Base-by-base conservation (phyloP, 139 green algal genomes). In the Chlamydomonas eustigma region DNA sequence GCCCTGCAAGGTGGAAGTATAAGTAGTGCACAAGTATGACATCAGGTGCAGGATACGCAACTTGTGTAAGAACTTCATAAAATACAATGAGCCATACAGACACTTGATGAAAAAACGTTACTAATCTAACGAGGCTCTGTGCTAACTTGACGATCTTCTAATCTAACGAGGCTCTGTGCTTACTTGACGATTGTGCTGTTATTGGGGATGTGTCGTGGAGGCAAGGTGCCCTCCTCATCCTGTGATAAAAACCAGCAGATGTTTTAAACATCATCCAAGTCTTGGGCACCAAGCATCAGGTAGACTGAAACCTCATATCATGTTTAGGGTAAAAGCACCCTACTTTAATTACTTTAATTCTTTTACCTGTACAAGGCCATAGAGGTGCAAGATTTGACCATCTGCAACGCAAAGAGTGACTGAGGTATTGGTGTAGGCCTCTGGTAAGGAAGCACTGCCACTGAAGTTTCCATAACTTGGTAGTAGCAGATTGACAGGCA, bases 401-500 rank as follows among this genome's bases (percentile, higher is more conserved):
- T 80, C 79, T 22, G 74, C 76, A 0, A 88, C 72, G 74, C 83
- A 88, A 2, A 78, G 51, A 6, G 12, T 64, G 0, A 32, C 66
- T 2, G 31, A 67, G 1, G 70, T 50, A 2, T 35, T 3, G 4
- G 30, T 12, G 0, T 28, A 24, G 0, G 79, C 79, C 4, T 34
- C 18, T 0, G 64, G 39, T 4, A 88, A 12, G 3, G 22, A 0
- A 35, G 85, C 1, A 1, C 33, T 35, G 32, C 74, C 83, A 28
- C 73, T 82, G 77, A 85, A 88, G 64, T 88, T 88, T 69, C 78
- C 22, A 76, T 34, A 31, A 31, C n/a, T 39, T 65, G 50, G 34
- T 36, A 36, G 2, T 37, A 39, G 4, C 37, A 71, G 18, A 38
- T 71, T 22, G 63, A 31, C 25, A 25, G 8, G 32, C 33, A 6